Evolutionary conservation across 2,329 filamentous ascomycete species (phyloP).

Genomic region (Arthrobotrys megalospora): DNA sequence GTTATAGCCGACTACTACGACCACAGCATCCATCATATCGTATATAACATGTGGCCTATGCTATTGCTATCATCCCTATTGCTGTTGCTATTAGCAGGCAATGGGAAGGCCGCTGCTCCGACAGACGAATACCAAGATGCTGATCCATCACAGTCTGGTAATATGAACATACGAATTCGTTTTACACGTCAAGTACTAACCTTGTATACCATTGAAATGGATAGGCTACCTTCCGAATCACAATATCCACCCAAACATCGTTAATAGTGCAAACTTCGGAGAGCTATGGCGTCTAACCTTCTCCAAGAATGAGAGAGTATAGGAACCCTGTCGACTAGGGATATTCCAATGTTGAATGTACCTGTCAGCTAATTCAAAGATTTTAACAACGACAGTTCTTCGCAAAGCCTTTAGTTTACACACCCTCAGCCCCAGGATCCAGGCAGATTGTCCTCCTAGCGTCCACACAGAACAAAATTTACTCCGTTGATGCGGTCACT

Average conservation of each 20-base stretch:
- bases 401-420: conserved; percentile 70
- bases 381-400: conserved; percentile 67
- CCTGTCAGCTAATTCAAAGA: background rate
- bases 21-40: background rate
- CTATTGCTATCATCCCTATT: background rate
- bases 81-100: background rate
- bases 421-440: conserved; percentile 66
- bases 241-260: conserved; percentile 48
- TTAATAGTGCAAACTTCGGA: conserved; percentile 38
- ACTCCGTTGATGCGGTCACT: conserved; percentile 68
- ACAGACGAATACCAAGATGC: conserved; percentile 57
- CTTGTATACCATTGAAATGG: background rate
- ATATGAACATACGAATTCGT: background rate
- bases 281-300: conserved; percentile 52
- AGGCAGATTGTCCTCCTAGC: conserved; percentile 68
- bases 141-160: conserved; percentile 51
- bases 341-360: too few relatives aligned
- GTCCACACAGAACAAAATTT: conserved; percentile 68
- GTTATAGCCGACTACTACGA: background rate
- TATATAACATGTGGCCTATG: conserved; percentile 25
- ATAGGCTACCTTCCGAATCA: conserved; percentile 55
- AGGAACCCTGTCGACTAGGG: background rate
- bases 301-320: conserved; percentile 39
- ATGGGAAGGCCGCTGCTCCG: conserved; percentile 4
- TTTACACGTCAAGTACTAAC: background rate